Evolutionary conservation across 78 protist genomes (phyloP).

Genomic region (Bodo saltans): DNA sequence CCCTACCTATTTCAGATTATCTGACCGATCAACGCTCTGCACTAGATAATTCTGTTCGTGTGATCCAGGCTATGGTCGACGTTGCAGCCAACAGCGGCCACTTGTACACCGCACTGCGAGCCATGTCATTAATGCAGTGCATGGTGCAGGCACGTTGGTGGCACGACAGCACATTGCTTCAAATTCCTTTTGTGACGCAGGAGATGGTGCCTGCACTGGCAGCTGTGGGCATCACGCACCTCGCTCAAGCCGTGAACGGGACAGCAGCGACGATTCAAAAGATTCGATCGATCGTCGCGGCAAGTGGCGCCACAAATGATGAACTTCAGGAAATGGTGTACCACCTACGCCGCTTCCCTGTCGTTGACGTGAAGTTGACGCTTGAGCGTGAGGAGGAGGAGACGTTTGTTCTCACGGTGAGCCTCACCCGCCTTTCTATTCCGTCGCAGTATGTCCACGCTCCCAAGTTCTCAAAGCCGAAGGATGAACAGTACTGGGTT

Average conservation of each 20-base stretch:
- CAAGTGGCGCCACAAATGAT: background rate
- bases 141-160: constrained; percentile 63
- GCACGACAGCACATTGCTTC: constrained; percentile 16
- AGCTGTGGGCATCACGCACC: background rate
- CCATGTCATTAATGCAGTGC: constrained; percentile 66
- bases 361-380: background rate
- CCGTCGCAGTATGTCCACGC: background rate
- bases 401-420: background rate
- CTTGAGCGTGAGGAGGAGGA: background rate
- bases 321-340: background rate
- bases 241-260: background rate
- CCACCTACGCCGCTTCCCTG: background rate
- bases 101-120: constrained; percentile 45
- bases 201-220: background rate
- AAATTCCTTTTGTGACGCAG: constrained; percentile 28
- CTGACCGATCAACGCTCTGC: constrained; percentile 88
- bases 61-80: constrained; percentile 85
- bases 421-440: background rate
- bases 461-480: constrained; percentile 47
- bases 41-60: constrained; percentile 85
- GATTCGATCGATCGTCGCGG: background rate
- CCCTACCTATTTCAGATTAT: constrained; percentile 90
- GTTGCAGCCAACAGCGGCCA: constrained; percentile 74
- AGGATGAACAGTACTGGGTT: constrained; percentile 46
- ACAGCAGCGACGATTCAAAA: background rate